Evolutionary conservation across 2,329 filamentous ascomycete genomes (phyloP), one percentile per base, ranked within the genome.

Genomic region (Neofusicoccum sp.): DNA sequence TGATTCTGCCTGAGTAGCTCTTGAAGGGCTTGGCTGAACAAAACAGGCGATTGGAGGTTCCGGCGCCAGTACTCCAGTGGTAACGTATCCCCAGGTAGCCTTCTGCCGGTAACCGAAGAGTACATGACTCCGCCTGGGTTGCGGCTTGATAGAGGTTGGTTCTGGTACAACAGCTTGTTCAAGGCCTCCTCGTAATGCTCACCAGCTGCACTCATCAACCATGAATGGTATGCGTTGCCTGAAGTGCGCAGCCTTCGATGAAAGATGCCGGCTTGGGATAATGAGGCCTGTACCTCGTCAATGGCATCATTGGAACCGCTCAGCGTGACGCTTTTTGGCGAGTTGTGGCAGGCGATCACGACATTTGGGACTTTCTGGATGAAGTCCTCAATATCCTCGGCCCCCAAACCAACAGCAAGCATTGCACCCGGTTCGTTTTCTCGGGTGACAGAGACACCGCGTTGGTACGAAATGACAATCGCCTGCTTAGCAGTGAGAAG

Each of bases 331-430:
- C 60, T 59, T 2, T 36, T 33, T 3, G 66, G 50, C 6, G 34
- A 64, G 58, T 68, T 68, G 28, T 63, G 41, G 50, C 67, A 68
- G 6, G 67, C 67, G 16, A 67, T 54, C 6, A 64, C 43, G 2
- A 16, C 16, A 2, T 68, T 69, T 12, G 36, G 12, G 1, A 43
- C 11, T 11, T 59, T 14, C 1, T 64, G 56, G 22, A 70, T 37
- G 6, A 66, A 43, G 1, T 49, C n/a, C 7, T 29, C 31, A 16
- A 63, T 56, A 0, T 11, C 39, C 4, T 66, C 59, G 1, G 62
- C 39, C 1, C 66, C 62, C 5, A 69, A 45, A 2, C 69, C 66
- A 2, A 69, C 66, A n/a, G 70, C 70, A 6, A 71, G 52, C 71
- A 73, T 73, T 11, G 36, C 67, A 29, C 74, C 77, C 62, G 56